Conservation (phyloP, 2,329 filamentous ascomycete genomes). For the Cercospora canescens region DNA sequence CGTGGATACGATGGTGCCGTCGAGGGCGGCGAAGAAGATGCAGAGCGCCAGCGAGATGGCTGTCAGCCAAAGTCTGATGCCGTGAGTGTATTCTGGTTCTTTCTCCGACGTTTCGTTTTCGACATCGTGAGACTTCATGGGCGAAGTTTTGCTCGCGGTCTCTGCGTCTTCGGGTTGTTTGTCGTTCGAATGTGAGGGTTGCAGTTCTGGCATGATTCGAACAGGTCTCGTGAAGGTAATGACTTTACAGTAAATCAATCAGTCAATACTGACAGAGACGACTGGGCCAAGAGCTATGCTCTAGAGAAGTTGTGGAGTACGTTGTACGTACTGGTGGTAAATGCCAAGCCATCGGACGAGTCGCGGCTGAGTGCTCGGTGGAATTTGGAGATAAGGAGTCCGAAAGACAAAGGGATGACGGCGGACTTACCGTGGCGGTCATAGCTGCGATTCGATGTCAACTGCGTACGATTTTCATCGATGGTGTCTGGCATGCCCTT, state of each 20-base stretch:
- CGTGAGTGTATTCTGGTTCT: background rate
- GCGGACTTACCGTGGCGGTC: background rate
- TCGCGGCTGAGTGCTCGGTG: background rate
- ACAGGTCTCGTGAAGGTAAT: background rate
- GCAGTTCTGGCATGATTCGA: background rate
- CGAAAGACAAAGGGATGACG: background rate
- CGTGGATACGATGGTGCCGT: constrained; percentile 39
- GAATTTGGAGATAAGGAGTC: background rate
- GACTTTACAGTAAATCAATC: background rate
- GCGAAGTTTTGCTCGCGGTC: background rate
- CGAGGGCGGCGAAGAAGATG: constrained; percentile 8
- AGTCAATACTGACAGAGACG: background rate
- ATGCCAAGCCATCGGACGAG: background rate
- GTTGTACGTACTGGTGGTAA: background rate
- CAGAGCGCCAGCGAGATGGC: background rate
- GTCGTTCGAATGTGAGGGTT: background rate
- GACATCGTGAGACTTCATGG: background rate
- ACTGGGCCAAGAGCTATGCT: too few species aligned
- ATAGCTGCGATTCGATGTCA: background rate
- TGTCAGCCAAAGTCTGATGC: background rate
- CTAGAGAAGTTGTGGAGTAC: background rate
- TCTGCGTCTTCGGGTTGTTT: background rate
- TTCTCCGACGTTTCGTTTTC: background rate
- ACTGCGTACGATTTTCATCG: too few species aligned
- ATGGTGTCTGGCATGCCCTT: too few species aligned